Evolutionary conservation across 805 yeast species (phyloP).

Genomic region (Kurtzmaniella cleridarum): DNA sequence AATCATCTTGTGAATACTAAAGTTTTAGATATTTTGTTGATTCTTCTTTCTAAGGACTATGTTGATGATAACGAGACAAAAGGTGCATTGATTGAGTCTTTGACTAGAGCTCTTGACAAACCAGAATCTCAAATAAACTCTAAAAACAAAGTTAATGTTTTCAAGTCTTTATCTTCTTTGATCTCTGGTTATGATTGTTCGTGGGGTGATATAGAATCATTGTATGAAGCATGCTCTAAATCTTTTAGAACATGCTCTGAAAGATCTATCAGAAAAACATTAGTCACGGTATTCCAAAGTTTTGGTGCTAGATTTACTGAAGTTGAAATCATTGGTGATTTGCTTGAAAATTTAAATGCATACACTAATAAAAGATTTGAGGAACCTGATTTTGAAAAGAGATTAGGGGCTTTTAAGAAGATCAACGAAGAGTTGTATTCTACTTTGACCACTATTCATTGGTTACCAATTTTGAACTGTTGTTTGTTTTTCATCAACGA

Average conservation of each 20-base stretch:
- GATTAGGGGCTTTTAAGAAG: conserved; percentile 60
- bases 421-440: conserved; percentile 54
- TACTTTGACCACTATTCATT: conserved; percentile 47
- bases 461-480: conserved; percentile 75
- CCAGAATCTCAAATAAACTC: conserved; percentile 47
- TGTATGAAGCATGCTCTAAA: conserved; percentile 48
- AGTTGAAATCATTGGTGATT: conserved; percentile 36
- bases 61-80: conserved; percentile 53
- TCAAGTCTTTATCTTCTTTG: conserved; percentile 52
- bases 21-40: conserved; percentile 46
- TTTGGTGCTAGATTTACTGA: conserved; percentile 50
- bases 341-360: conserved; percentile 67
- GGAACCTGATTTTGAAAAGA: conserved; percentile 73
- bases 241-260: conserved; percentile 58
- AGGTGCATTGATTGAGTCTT: conserved; percentile 47
- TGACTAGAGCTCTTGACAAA: conserved; percentile 56
- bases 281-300: conserved; percentile 55
- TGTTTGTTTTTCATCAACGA: conserved; percentile 70
- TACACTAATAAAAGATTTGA: conserved; percentile 56
- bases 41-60: conserved; percentile 53
- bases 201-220: conserved; percentile 43
- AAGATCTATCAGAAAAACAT: conserved; percentile 52
- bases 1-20: conserved; percentile 45
- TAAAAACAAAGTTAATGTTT: conserved; percentile 49
- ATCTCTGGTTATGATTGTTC: conserved; percentile 49